Base-by-base conservation (phyloP, 164 flowering plant genomes). In the Nelumbo lutea region DNA sequence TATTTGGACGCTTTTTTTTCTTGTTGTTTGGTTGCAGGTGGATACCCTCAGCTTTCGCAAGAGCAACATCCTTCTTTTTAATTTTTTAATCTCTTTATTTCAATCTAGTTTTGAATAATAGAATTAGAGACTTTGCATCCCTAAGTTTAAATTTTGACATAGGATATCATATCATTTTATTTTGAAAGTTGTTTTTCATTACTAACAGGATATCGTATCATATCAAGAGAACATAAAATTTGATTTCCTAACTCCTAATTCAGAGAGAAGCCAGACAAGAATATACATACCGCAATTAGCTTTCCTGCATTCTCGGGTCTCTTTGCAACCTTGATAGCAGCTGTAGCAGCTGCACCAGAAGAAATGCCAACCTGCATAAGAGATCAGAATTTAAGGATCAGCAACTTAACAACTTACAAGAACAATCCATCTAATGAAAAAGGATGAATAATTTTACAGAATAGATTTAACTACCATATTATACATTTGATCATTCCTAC, bases 221-320 rank as follows among this genome's bases (percentile, higher is more conserved):
- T 27, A 27, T 27, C 27, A 27, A 27, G 27, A 27, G 27, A 27
- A 27, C 27, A 27, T 27, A 27, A 27, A 27, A 27, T 27, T 27
- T 27, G 27, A 27, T 27, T 27, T 27, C 27, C 27, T 27, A 27
- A 27, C 27, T 27, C 27, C 27, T 27, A 63, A 2, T 55, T 7
- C 42, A 66, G 27, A 62, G 58, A 61, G 65, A 50, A n/a, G 38
- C 8, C 48, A 50, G 43, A 46, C 62, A 42, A 9, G n/a, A 11
- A 57, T 13, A 55, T 66, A 76, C 90, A 61, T 78, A 91, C 98
- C 70, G 81, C 89, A 70, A 91, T 85, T 68, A 95, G 92, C 79
- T 91, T 95, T 71, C 98, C 98, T 0, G 95, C 91, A 84, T 90
- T 95, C 77, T 89, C 96, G 56, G 95, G 88, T 80, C 96, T 84